Evolutionary conservation across 1,284 basidiomycete species (phyloP), one percentile per base, ranked within the genome.

Genomic region (Leccinum pallidistipes): DNA sequence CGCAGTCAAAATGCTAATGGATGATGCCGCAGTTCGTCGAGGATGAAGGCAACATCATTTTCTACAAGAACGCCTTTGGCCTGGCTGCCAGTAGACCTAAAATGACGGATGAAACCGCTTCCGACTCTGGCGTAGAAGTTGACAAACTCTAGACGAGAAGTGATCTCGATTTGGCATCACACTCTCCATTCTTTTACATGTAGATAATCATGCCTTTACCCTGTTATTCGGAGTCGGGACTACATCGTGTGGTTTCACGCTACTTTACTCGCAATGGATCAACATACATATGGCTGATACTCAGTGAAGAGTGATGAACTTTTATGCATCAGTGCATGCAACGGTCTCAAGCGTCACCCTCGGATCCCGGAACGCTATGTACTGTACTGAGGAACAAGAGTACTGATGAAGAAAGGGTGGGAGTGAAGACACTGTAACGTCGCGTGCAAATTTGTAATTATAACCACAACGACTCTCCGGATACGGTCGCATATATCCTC

Each of bases 51-150:
- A 87, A 94, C 71, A 85, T 97, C 64, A 75, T 95, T 61, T 97
- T 98, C 82, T 98, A 89, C 86, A 95, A 95, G 83, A 92, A 98
- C 71, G 84, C 88, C 4, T 67, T 80, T 43, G 95, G 95, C 65
- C 78, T 96, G 61, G 91, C 94, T 56, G 77, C 86, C 65, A 81
- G 85, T 69, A 83, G 85, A 65, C 87, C 91, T 18, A 80, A 84
- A 64, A 85, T 86, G 68, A 77, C 80, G 54, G 89, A 90, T 62
- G 79, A 76, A 63, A 79, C 80, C 56, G 86, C 86, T 53, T 92
- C 87, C 71, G 94, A 97, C 79, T 97, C 94, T 52, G 94, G 94
- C 73, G 79, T 96, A 62, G 94, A 96, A 77, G 77, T 95, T 52
- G 81, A 84, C 59, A 71, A 60, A 52, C 56, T 73, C 16, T 77